A percentile compares a stretch with the other conserved stretches of the same genome.
These are phyloP conservation scores for Pascua sp. DNA, from an alignment of 1,284 basidiomycete species.

Conservation along the genomic window DNA sequence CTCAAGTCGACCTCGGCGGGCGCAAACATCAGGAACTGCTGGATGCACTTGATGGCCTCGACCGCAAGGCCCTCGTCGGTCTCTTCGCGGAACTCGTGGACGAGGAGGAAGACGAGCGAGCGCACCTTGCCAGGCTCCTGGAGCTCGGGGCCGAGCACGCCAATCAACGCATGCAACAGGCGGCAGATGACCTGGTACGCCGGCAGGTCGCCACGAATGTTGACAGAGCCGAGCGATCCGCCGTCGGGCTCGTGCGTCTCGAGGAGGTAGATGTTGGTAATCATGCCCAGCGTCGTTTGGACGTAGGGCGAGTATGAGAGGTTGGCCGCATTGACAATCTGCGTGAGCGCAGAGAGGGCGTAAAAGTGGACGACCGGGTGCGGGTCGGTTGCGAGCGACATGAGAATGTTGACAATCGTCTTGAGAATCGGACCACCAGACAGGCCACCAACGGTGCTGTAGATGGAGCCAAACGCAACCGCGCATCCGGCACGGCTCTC, in stretches of 20 bases:
- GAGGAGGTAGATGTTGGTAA: constrained; percentile 83
- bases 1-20: constrained; percentile 76
- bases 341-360: constrained; percentile 77
- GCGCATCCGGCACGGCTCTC: constrained; percentile 91
- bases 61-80: constrained; percentile 83
- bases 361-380: constrained; percentile 96
- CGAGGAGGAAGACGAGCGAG: constrained; percentile 75
- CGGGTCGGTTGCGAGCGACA: constrained; percentile 92
- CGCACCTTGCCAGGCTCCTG: constrained; percentile 81
- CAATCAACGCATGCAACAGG: constrained; percentile 88
- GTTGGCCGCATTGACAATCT: constrained; percentile 88
- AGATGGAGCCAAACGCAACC: constrained; percentile 88
- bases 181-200: constrained; percentile 88
- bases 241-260: constrained; percentile 94
- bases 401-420: constrained; percentile 91
- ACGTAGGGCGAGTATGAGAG: constrained; percentile 88
- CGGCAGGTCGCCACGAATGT: constrained; percentile 84
- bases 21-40: constrained; percentile 95
- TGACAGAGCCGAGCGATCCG: constrained; percentile 76
- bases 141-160: constrained; percentile 91
- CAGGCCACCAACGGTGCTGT: constrained; percentile 85
- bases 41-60: constrained; percentile 91
- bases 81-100: constrained; percentile 80
- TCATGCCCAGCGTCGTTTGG: constrained; percentile 80
- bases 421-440: constrained; percentile 91